Evolutionary conservation across 1,284 basidiomycete genomes (phyloP).

Genomic region (Baeospora myosura): DNA sequence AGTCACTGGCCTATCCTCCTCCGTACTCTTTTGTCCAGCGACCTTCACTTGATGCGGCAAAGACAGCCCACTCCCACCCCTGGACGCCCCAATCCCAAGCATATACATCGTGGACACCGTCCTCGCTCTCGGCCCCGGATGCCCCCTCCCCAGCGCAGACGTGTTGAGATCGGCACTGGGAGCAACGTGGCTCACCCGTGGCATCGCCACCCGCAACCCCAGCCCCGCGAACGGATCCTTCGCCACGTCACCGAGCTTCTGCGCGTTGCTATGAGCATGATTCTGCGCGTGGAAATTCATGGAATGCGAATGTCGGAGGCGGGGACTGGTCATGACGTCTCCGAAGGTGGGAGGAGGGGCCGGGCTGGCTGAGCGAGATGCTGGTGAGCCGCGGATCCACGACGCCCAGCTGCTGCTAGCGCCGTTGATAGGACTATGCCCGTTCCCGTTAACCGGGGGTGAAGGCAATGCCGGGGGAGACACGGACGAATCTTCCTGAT

Average conservation of each 20-base stretch:
- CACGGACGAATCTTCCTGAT: slow-evolving; percentile 21
- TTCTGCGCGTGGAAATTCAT: slow-evolving; percentile 24
- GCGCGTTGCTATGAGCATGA: too few relatives aligned
- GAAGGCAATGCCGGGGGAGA: slow-evolving; percentile 12
- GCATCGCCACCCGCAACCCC: slow-evolving; percentile 59
- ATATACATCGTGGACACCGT: slow-evolving; percentile 56
- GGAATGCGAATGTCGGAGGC: slow-evolving; percentile 41
- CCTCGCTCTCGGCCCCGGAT: slow-evolving; percentile 30
- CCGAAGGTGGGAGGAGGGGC: slow-evolving; percentile 52
- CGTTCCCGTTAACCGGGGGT: slow-evolving; percentile 6
- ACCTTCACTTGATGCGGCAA: too few relatives aligned
- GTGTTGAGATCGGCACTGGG: slow-evolving; percentile 7
- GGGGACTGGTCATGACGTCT: slow-evolving; percentile 57
- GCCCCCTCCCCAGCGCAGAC: slow-evolving; percentile 16
- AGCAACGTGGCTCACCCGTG: slow-evolving; percentile 20
- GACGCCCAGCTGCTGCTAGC: slow-evolving; percentile 45
- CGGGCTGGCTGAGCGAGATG: slow-evolving; percentile 31
- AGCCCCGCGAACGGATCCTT: slow-evolving; percentile 41
- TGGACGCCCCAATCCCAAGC: slow-evolving; percentile 42
- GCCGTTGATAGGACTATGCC: slow-evolving; percentile 2
- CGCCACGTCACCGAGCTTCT: slow-evolving; percentile 6
- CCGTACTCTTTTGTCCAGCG: too few relatives aligned
- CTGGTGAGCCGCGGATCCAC: too few relatives aligned
- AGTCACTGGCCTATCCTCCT: too few relatives aligned
- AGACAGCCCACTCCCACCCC: too few relatives aligned